Conservation (phyloP, 352 stramenopile species). For the Globisporangium barbulae region DNA sequence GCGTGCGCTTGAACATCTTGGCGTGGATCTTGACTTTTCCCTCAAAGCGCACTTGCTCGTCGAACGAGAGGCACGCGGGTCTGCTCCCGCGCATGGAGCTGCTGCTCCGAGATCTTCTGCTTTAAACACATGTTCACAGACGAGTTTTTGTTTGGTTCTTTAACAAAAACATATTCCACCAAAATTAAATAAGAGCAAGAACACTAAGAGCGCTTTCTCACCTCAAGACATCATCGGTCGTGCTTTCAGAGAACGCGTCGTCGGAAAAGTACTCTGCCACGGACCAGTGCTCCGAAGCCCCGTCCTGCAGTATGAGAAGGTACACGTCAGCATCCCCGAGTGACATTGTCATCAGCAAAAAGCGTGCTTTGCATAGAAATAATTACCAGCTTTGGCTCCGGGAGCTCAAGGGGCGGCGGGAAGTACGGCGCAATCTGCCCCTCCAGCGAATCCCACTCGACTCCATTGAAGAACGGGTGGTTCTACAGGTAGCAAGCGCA, state of each 20-base stretch:
- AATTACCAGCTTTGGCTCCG: slow-evolving; percentile 54
- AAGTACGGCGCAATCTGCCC: slow-evolving; percentile 54
- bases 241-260: slow-evolving; percentile 72
- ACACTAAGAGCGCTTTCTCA: slow-evolving; percentile 30
- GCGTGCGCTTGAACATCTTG: slow-evolving; percentile 76
- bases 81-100: slow-evolving; percentile 53
- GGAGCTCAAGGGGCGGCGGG: slow-evolving; percentile 49
- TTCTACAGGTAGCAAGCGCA: slow-evolving; percentile 22
- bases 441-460: slow-evolving; percentile 66
- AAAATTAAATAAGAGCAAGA: background rate
- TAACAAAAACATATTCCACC: background rate
- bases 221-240: slow-evolving; percentile 40
- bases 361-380: background rate
- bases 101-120: slow-evolving; percentile 56
- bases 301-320: slow-evolving; percentile 38
- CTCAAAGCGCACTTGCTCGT: slow-evolving; percentile 70
- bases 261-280: slow-evolving; percentile 81
- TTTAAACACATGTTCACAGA: slow-evolving; percentile 1
- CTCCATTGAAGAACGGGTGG: slow-evolving; percentile 76
- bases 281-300: slow-evolving; percentile 71
- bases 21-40: slow-evolving; percentile 74
- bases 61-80: slow-evolving; percentile 55
- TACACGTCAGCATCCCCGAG: background rate
- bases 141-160: background rate
- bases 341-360: background rate